Evolutionary conservation across 2,329 filamentous ascomycete genomes (phyloP), one percentile per base, ranked within the genome.

Genomic region (Penicillium concentricum): DNA sequence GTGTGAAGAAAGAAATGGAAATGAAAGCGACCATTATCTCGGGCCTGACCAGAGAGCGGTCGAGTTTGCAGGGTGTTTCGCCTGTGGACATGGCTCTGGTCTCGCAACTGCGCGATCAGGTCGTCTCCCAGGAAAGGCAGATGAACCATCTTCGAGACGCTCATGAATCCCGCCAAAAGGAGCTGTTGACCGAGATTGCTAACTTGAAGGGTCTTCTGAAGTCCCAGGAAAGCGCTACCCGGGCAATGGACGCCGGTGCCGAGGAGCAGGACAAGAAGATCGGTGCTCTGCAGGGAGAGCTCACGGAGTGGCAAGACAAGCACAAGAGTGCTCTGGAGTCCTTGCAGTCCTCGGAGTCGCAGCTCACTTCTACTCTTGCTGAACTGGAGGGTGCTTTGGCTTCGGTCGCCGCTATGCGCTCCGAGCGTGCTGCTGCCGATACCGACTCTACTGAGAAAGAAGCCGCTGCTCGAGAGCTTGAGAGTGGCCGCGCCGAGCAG

Each of bases 1-100:
- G 86, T 4, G 85, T 92, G 22, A 94, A 91, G 79, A 96, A 92
- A 78, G 94, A 99, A 74, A 96, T 97, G 88, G 94, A 99, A 71
- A 87, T 85, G 61, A 99, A 99, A 83, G 92, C 93, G 81, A 90
- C 91, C 30, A 92, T 99, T 70, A 97, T 99, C 66, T 91, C 91
- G 30, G 94, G 94, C 7, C 81, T 99, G 61, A 96, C 94, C 4
- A 88, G 94, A 52, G 95, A 99, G 75, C 84, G 95, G 57, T 93
- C 91, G 3, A 97, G 92, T 76, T 82, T 97, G 77, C 91, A 93
- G 72, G 84, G 81, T 72, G 81, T 82, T 2, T 89, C 89, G 24
- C 89, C 92, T 8, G 87, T 96, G 70, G 94, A 99, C 69, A 95
- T 97, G 72, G 92, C 91, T 0, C 87, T 97, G 62, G 88, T 97